Evolutionary conservation across 192 early-diverging fungal genomes (phyloP).

Genomic region (Gaertneriomyces sp.): DNA sequence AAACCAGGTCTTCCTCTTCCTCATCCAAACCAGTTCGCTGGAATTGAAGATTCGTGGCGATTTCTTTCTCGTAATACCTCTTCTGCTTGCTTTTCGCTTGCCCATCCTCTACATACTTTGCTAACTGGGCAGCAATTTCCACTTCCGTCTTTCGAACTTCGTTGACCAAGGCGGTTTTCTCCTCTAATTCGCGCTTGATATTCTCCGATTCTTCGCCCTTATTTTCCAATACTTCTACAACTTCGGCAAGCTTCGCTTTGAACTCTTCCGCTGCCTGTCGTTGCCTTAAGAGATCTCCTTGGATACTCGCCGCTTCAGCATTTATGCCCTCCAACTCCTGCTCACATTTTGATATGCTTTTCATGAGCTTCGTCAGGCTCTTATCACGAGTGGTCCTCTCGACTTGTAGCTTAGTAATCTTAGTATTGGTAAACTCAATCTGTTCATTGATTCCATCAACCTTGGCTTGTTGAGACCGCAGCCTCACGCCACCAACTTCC

Average conservation of each 20-base stretch:
- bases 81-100: slow-evolving; percentile 16
- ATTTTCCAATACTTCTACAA: slow-evolving; percentile 33
- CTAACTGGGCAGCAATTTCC: slow-evolving; percentile 25
- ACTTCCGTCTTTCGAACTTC: slow-evolving; percentile 65
- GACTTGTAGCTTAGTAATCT: slow-evolving; percentile 69
- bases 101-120: slow-evolving; percentile 23
- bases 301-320: slow-evolving; percentile 60
- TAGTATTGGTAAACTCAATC: slow-evolving; percentile 64
- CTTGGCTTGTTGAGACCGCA: slow-evolving; percentile 80
- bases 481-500: slow-evolving; percentile 81
- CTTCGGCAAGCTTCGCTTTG: slow-evolving; percentile 40
- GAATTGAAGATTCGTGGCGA: slow-evolving; percentile 26
- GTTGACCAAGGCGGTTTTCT: slow-evolving; percentile 50
- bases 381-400: slow-evolving; percentile 74
- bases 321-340: slow-evolving; percentile 62
- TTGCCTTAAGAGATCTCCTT: slow-evolving; percentile 53
- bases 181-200: slow-evolving; percentile 67
- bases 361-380: slow-evolving; percentile 65
- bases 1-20: slow-evolving; percentile 30
- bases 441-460: slow-evolving; percentile 77
- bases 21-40: slow-evolving; percentile 45
- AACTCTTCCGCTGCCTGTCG: slow-evolving; percentile 40
- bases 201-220: slow-evolving; percentile 19
- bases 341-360: slow-evolving; percentile 61
- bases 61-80: slow-evolving; percentile 25